A percentile compares a stretch with the other conserved stretches of the same genome.
phyloP scores from a whole-genome alignment of 139 green algal genomes.

The Parachlorella kessleri region DNA sequence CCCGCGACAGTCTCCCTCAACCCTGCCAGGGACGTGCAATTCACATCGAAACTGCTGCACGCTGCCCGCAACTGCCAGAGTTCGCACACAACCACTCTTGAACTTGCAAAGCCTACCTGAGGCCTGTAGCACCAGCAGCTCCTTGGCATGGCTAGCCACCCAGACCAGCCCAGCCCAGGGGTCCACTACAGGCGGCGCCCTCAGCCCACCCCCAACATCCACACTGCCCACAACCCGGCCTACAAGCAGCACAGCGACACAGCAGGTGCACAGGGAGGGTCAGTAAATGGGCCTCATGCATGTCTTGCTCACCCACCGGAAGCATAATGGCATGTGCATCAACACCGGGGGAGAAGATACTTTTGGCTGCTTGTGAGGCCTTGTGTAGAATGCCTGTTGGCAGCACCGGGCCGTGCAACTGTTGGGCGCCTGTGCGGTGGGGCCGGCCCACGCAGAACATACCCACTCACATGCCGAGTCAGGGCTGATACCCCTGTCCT shows the following conservation, averaged over 20 bases:
- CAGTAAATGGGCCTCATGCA: neutral
- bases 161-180: conserved; percentile 41
- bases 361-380: neutral
- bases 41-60: neutral
- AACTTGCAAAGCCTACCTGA: neutral
- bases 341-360: neutral
- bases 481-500: too few relatives aligned
- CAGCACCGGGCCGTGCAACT: neutral
- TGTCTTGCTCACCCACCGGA: too few relatives aligned
- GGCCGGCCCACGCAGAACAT: neutral
- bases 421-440: neutral
- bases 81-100: neutral
- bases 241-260: neutral
- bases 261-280: neutral
- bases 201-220: conserved; percentile 21
- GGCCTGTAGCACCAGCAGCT: conserved; percentile 27
- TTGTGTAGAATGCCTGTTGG: neutral
- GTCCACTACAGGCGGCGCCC: conserved; percentile 27
- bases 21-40: too few relatives aligned
- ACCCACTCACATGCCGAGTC: neutral
- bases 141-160: conserved; percentile 31
- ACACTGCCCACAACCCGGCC: neutral
- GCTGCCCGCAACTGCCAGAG: neutral
- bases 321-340: neutral
- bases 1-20: too few relatives aligned